These are phyloP conservation scores for Saccharomycopsis amapae DNA, from an alignment of 805 yeast species.

Conservation along the genomic window DNA sequence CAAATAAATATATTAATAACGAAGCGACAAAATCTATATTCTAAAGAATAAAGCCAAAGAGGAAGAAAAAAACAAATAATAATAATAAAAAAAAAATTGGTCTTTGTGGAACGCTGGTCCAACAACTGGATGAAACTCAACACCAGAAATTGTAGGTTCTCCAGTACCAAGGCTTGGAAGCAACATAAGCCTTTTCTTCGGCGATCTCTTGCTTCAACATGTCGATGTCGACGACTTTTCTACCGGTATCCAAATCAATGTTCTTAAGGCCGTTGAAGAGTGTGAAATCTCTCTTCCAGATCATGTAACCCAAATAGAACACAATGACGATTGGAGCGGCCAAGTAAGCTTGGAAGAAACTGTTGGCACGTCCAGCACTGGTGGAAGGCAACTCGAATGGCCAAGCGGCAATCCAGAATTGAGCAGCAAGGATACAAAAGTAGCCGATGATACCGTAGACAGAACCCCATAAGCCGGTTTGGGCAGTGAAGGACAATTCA, in stretches of 20 bases:
- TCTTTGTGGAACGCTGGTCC: no score
- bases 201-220: conserved; percentile 44
- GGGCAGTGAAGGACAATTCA: conserved; percentile 62
- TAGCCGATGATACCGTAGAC: conserved; percentile 52
- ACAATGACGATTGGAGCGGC: conserved; percentile 55
- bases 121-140: no score
- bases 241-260: conserved; percentile 57
- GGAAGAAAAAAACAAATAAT: no score
- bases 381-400: conserved; percentile 66
- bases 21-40: no score
- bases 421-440: conserved; percentile 57
- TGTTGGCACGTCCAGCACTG: conserved; percentile 41
- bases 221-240: conserved; percentile 51
- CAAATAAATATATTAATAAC: no score
- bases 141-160: conserved; percentile 43
- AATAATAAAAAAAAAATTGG: no score
- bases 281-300: conserved; percentile 39
- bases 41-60: no score
- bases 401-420: conserved; percentile 76
- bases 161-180: conserved; percentile 40
- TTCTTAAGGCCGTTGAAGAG: conserved; percentile 39
- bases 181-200: conserved; percentile 40
- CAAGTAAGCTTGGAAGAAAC: conserved; percentile 61
- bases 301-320: conserved; percentile 51
- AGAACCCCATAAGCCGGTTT: conserved; percentile 64